A percentile compares a stretch with the other conserved stretches of the same genome.
phyloP scores from a whole-genome alignment of 1,284 basidiomycete species.

The Kwoniella shivajii region DNA sequence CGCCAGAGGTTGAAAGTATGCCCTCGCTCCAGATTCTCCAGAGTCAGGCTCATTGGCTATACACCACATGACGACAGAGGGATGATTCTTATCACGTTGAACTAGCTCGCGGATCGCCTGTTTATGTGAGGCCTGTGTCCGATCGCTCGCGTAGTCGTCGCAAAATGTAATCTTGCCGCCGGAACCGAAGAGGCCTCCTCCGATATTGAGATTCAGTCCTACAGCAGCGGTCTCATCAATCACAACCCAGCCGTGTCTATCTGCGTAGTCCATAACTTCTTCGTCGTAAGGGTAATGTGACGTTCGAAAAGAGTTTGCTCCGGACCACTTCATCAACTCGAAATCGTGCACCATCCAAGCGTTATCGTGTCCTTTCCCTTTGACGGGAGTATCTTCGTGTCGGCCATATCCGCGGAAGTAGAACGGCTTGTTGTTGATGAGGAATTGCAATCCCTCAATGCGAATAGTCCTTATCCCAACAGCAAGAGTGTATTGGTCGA shows the following conservation, averaged over 20 bases:
- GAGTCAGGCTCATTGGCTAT: slow-evolving; percentile 37
- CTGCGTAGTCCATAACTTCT: slow-evolving; percentile 32
- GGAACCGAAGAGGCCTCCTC: slow-evolving; percentile 23
- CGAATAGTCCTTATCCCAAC: slow-evolving; percentile 31
- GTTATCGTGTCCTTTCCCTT: slow-evolving; percentile 35
- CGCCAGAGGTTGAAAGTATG: slow-evolving; percentile 32
- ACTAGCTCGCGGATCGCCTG: slow-evolving; percentile 31
- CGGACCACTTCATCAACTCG: slow-evolving; percentile 34
- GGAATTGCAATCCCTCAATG: slow-evolving; percentile 22
- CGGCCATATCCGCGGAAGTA: slow-evolving; percentile 31
- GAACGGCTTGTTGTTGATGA: slow-evolving; percentile 37
- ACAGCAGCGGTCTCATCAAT: slow-evolving; percentile 37
- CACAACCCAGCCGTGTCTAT: slow-evolving; percentile 32
- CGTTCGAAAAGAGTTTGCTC: slow-evolving; percentile 37
- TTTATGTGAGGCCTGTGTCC: slow-evolving; percentile 23
- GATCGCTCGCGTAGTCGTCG: slow-evolving; percentile 23
- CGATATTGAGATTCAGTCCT: slow-evolving; percentile 27
- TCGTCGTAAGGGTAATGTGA: slow-evolving; percentile 37
- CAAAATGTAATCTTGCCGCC: slow-evolving; percentile 16
- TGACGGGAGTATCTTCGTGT: slow-evolving; percentile 35
- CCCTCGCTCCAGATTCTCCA: slow-evolving; percentile 17
- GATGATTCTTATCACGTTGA: slow-evolving; percentile 34
- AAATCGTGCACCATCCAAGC: slow-evolving; percentile 39
- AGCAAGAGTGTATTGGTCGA: slow-evolving; percentile 30
- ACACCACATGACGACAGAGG: slow-evolving; percentile 34